Evolutionary conservation across 1,284 basidiomycete species (phyloP), one percentile per base, ranked within the genome.

Genomic region (Sporisorium graminicola): DNA sequence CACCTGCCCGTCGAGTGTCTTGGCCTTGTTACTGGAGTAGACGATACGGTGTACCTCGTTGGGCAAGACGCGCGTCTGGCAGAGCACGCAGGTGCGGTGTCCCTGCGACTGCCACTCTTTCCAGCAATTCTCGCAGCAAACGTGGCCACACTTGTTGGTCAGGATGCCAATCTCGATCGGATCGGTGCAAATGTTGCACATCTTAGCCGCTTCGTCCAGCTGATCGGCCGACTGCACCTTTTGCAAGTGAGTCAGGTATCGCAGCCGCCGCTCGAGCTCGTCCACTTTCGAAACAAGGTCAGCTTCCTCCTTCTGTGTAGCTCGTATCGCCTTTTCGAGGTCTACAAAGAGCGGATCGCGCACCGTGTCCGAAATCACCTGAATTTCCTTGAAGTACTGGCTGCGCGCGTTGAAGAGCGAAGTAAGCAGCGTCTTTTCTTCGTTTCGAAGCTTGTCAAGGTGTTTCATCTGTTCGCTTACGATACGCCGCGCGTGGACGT

Each of bases 171-270:
- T 79, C 24, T 72, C 56, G 33, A 85, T 81, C 3, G 57, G 43
- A 20, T 84, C 82, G 5, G 81, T 82, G 65, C 83, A 85, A 35
- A 85, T 80, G 49, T 73, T 65, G 75, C 82, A 83, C 0, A 33
- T 79, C 46, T 72, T 77, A 42, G 64, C 60, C 51, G 77, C 81
- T 12, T 78, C 68, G 27, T 76, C 70, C 24, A 66, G 44, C 26
- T 67, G 31, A 29, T 65, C 71, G 1, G 57, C 53, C n/a, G 73
- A 72, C 42, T 82, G 77, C 51, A 80, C 72, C 60, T 55, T 69
- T 46, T 77, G 74, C 37, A 85, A 53, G 40, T 83, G 81, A 16
- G 46, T 20, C 14, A 85, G 56, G 57, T 85, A 85, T 18, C 83
- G 75, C 56, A 82, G 35, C 7, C 81, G 71, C 44, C 71, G 57